Base-by-base conservation (phyloP, 495 filamentous ascomycete species). In the Endocarpon pusillum region DNA sequence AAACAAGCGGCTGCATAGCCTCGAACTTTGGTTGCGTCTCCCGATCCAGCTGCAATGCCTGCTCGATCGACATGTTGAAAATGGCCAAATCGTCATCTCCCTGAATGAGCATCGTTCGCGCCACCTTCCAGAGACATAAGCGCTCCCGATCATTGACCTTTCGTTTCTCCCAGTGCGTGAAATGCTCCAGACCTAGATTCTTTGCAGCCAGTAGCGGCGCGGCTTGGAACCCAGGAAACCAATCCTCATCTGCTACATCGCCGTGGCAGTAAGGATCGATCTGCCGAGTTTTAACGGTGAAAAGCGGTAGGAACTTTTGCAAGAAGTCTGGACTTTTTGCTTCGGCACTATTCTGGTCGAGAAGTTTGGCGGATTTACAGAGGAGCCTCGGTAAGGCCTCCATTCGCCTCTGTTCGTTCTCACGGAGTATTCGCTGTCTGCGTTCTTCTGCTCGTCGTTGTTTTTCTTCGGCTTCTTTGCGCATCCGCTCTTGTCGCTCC, bases 141-240 rank as follows among this genome's bases (percentile, higher is more conserved):
- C 61, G 54, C 41, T 71, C 65, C 7, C 55, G 55, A 8, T 37
- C 41, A 3, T 63, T 69, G 14, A 57, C 55, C 12, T 53, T 47
- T 34, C 60, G 60, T 36, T 64, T 67, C 40, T 72, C 66, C 80
- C 80, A 85, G 19, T 66, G 69, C 32, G 75, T 64, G 49, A 79
- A 86, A 57, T 75, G 69, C 16, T 75, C 72, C 19, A 86, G 60
- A 24, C 73, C 66, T 15, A 81, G 59, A 44, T 86, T 79, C 49
- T 80, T 80, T 33, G 80, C 76, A 20, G 78, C 80, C 19, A 86
- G 57, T 17, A 86, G 57, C 12, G 80, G 67, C 12, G 79, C 78
- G 36, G 74, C 74, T 44, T 85, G 67, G 28, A 77, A 74, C 41
- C 83, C 85, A 19, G 80, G 69, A 42, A 84, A 59, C 78, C 80